Conservation (phyloP, 2,329 filamentous ascomycete genomes). For the Arthrobotrys megalospora region DNA sequence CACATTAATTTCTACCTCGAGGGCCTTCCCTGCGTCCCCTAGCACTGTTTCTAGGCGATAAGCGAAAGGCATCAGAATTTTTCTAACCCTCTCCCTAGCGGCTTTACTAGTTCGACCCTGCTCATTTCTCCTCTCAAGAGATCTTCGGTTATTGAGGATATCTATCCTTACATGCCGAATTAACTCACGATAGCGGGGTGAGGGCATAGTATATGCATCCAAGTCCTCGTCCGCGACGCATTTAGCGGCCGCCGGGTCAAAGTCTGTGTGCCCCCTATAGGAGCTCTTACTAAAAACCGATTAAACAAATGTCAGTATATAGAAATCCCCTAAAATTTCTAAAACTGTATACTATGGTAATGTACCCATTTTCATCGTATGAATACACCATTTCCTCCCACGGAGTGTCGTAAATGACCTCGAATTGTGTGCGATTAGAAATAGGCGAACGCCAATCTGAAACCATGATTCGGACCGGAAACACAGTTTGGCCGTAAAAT, state of each 20-base stretch:
- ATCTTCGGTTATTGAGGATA: constrained; percentile 1
- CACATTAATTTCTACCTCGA: constrained; percentile 18
- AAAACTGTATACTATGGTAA: too few relatives aligned
- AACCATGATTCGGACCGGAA: neutral
- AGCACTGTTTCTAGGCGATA: neutral
- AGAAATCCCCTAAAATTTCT: too few relatives aligned
- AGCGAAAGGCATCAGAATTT: neutral
- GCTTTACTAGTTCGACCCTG: neutral
- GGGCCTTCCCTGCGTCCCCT: neutral
- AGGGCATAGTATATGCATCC: neutral
- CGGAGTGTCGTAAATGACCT: constrained; percentile 5
- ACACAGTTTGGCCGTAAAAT: neutral
- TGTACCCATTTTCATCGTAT: constrained; percentile 3
- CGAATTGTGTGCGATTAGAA: neutral
- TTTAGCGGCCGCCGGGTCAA: neutral
- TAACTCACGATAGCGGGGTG: neutral
- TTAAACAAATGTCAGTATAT: too few relatives aligned
- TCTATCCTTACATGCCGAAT: constrained; percentile 6
- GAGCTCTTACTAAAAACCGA: neutral
- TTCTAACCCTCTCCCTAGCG: neutral
- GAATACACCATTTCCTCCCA: constrained; percentile 6
- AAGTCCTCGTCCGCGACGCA: neutral
- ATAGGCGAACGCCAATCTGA: neutral
- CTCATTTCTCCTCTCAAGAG: neutral
- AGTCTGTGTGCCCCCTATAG: neutral